Evolutionary conservation across 352 stramenopile species (phyloP), one percentile per base, ranked within the genome.

Genomic region (Pythium rishiriense): DNA sequence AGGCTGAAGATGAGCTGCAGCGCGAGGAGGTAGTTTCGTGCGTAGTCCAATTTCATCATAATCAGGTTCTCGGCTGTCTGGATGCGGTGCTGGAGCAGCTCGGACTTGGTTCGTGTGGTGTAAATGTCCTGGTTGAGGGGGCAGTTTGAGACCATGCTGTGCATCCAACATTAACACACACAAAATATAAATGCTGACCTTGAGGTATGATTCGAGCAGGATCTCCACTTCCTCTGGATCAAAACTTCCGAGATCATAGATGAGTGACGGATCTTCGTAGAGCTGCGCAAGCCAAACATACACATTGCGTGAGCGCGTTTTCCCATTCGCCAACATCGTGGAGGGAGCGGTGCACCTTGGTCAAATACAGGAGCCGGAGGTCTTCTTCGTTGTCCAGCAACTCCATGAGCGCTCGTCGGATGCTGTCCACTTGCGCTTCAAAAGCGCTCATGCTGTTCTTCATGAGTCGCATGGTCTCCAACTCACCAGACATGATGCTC

Each of bases 1-100:
- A 84, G 54, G 37, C 68, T 81, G 56, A 84, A 70, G 35, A 78
- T 75, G 39, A 84, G 64, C 28, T 84, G 71, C 7, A 84, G 51
- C 15, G 70, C 70, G 24, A 84, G 70, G 25, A 84, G 62, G 35
- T 81, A 84, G 57, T 84, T 84, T 58, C 75, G 73, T 39, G 70
- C 68, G 45, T 79, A 81, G 53, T 84, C 75, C 21, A 84, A 53
- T 45, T 81, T 81, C 70, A 84, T 79, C 43, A 62, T 79, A n/a
- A 79, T 67, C 10, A 79, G 58, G 41, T 58, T 72, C 52, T 79
- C 72, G 0, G 72, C 64, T 1, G 62, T 74, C 46, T 76, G 68
- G 51, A 79, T 70, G 24, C 71, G 71, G 49, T 74, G 68, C 43
- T 68, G 53, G 6, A 79, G 63, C 26, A 79, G 61, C 28, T 71